phyloP scores from a whole-genome alignment of 2,329 filamentous ascomycete species.

The Verticillium albo-atrum region DNA sequence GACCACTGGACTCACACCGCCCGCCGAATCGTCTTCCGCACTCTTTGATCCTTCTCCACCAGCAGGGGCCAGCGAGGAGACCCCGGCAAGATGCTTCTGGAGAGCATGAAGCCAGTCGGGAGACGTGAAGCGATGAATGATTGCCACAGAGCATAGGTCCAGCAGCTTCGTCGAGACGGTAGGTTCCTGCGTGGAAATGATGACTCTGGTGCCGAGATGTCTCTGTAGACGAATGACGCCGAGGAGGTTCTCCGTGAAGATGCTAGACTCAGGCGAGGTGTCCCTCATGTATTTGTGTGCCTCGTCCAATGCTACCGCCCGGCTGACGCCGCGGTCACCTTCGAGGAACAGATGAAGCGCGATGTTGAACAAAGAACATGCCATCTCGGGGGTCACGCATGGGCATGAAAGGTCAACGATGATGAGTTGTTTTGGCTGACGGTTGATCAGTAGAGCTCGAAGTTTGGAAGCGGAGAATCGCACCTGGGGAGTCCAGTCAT shows the following conservation, averaged over 20 bases:
- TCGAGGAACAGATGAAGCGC: constrained; percentile 63
- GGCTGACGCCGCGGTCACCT: constrained; percentile 41
- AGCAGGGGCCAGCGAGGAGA: constrained; percentile 9
- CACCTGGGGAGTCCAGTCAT: constrained; percentile 22
- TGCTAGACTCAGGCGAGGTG: constrained; percentile 43
- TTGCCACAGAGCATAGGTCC: constrained; percentile 65
- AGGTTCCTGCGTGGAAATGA: constrained; percentile 76
- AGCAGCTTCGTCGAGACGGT: constrained; percentile 65
- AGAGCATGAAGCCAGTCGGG: constrained; percentile 25
- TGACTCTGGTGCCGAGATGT: constrained; percentile 60
- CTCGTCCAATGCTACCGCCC: constrained; percentile 68
- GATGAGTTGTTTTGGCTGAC: constrained; percentile 46
- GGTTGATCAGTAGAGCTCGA: background rate
- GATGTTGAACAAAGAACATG: constrained; percentile 70
- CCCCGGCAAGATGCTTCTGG: constrained; percentile 22
- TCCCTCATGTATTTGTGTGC: constrained; percentile 72
- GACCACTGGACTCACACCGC: constrained; percentile 4
- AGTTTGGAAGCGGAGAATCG: background rate
- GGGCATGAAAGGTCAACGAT: constrained; percentile 72
- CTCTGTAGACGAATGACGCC: constrained; percentile 65
- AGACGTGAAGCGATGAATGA: constrained; percentile 65
- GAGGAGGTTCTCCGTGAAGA: constrained; percentile 59
- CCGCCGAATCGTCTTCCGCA: constrained; percentile 1
- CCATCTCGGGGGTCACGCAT: constrained; percentile 60
- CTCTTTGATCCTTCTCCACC: background rate